Evolutionary conservation across 495 filamentous ascomycete species (phyloP), one percentile per base, ranked within the genome.

Genomic region (Trichoderma virens): DNA sequence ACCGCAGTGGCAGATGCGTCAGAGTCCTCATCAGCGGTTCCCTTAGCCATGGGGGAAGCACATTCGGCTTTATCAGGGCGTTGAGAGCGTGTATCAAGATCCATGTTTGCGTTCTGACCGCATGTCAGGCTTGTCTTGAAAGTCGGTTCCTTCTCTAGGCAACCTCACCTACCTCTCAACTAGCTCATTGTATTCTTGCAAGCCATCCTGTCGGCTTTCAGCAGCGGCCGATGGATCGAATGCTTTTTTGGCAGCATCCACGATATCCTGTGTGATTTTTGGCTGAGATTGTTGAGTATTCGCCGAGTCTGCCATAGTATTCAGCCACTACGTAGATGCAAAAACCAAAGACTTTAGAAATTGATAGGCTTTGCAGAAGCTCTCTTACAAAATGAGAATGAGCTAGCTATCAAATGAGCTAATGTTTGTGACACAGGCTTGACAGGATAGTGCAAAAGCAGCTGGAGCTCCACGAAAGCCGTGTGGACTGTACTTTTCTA

Each of bases 1-100:
- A 71, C 1, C 89, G 81, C n/a, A 91, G 78, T 3, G 90, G 88
- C 18, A 92, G 68, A 20, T 78, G 68, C 13, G 88, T 84, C 11
- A 93, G 77, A 7, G 76, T 73, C 18, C 85, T 82, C 20, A 90
- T 75, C 4, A 86, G 62, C 65, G 76, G 78, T 45, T 73, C 20
- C n/a, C 78, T 81, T 32, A 86, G 72, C 80, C 80, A 83, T 66
- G 70, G 68, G 27, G 77, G 76, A 6, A 75, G 71, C 30, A 74
- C 65, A 32, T 71, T 76, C 5, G 78, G 78, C 51, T 79, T 73
- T 14, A 81, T 74, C 35, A 85, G 68, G 30, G 75, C 70, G 64
- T 76, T 83, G 54, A 83, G 66, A 20, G 77, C 74, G 31, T 72
- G 76, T 63, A 85, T 72, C 13, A 82, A 67, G 18, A 71, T 65